Conservation (phyloP, 2,329 filamentous ascomycete species). For the Fusarium drepaniforme region DNA sequence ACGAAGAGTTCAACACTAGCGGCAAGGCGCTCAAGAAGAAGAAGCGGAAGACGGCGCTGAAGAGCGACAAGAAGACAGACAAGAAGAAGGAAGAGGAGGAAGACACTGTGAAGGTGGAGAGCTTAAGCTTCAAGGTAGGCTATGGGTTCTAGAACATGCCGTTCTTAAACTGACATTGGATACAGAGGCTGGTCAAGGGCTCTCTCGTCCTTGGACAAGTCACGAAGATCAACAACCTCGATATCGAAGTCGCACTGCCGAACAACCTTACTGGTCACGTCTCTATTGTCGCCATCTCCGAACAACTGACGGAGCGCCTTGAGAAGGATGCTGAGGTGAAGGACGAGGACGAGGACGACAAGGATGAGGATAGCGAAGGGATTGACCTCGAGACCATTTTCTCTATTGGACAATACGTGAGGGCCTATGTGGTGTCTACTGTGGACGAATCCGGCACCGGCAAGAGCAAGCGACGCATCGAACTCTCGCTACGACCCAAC, state of each 20-base stretch:
- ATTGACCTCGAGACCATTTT: slow-evolving; percentile 84
- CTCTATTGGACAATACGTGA: slow-evolving; percentile 86
- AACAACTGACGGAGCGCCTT: slow-evolving; percentile 80
- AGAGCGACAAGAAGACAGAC: slow-evolving; percentile 64
- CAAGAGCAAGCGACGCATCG: slow-evolving; percentile 84
- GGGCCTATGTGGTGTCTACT: slow-evolving; percentile 85
- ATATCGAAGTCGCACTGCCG: slow-evolving; percentile 85
- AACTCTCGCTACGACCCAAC: slow-evolving; percentile 85
- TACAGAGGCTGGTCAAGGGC: slow-evolving; percentile 83
- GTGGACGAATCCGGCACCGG: slow-evolving; percentile 71
- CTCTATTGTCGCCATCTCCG: slow-evolving; percentile 91
- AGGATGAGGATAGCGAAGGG: slow-evolving; percentile 63
- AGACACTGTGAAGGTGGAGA: slow-evolving; percentile 79
- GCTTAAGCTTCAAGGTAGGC: slow-evolving; percentile 87
- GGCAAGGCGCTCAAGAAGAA: slow-evolving; percentile 63
- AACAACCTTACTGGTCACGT: slow-evolving; percentile 95
- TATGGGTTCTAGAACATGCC: neutral
- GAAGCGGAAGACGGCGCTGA: slow-evolving; percentile 67
- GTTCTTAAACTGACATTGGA: slow-evolving; percentile 39
- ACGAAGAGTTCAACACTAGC: slow-evolving; percentile 74
- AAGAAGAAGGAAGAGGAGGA: slow-evolving; percentile 57
- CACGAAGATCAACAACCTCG: slow-evolving; percentile 81
- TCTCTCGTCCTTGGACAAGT: slow-evolving; percentile 91
- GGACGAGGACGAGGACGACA: slow-evolving; percentile 67
- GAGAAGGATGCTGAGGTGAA: slow-evolving; percentile 71